Evolutionary conservation across 129 eudicot genomes (phyloP).

Genomic region (Smallanthus sonchifolius): DNA sequence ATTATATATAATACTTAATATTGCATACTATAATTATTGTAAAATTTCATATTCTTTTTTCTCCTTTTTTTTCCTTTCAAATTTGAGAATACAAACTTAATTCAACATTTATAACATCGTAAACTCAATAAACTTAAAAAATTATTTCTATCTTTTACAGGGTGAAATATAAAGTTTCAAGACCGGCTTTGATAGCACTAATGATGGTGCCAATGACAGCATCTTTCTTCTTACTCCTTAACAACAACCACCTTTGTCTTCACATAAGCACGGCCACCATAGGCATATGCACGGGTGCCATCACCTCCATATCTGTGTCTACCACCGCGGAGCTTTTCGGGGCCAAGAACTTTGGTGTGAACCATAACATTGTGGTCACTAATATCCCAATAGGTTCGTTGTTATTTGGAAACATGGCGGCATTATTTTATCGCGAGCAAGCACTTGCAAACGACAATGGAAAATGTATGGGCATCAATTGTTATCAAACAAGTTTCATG

Average conservation of each 20-base stretch:
- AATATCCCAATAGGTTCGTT: slow-evolving; percentile 91
- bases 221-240: slow-evolving; percentile 63
- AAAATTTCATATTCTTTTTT: no score
- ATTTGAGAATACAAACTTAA: not conserved
- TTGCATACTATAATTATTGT: no score
- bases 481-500: slow-evolving; percentile 64
- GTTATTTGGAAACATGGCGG: slow-evolving; percentile 74
- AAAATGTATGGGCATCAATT: slow-evolving; percentile 63
- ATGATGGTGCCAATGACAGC: slow-evolving; percentile 71
- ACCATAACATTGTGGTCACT: slow-evolving; percentile 70
- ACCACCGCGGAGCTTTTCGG: slow-evolving; percentile 79
- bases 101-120: not conserved
- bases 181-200: slow-evolving; percentile 58
- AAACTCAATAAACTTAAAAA: not conserved
- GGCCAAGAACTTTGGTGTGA: slow-evolving; percentile 60
- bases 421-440: slow-evolving; percentile 48
- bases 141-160: slow-evolving; percentile 21
- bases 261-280: slow-evolving; percentile 61
- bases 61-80: no score
- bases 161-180: slow-evolving; percentile 38
- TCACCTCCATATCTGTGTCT: slow-evolving; percentile 69
- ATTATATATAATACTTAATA: no score
- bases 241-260: slow-evolving; percentile 35
- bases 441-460: slow-evolving; percentile 28
- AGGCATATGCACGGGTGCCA: slow-evolving; percentile 74